A percentile compares a stretch with the other conserved stretches of the same genome.
Conservation (phyloP, 176 grass and related monocot genomes). For the Elaeis guineensis region DNA sequence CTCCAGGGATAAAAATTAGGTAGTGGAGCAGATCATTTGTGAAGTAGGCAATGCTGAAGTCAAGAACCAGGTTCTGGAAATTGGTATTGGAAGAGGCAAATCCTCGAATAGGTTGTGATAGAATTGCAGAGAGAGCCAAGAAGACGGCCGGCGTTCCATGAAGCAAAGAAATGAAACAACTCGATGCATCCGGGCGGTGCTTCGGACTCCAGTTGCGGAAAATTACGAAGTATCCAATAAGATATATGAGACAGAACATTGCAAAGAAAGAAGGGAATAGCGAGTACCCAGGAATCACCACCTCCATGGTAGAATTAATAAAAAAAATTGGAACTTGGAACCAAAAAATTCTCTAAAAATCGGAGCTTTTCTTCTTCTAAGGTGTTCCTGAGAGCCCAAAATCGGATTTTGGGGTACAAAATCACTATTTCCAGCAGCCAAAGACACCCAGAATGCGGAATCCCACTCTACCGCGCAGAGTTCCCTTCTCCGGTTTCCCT, state of each 20-base stretch:
- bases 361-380: no score
- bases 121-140: conserved; percentile 35
- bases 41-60: conserved; percentile 95
- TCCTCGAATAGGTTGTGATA: conserved; percentile 26
- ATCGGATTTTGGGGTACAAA: no score
- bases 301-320: conserved; percentile 18
- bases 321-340: not conserved
- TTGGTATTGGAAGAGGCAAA: conserved; percentile 59
- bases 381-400: no score
- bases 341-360: no score
- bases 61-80: conserved; percentile 60
- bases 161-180: conserved; percentile 82
- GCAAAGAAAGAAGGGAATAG: conserved; percentile 48
- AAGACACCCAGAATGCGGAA: no score
- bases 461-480: no score
- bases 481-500: no score
- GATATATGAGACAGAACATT: conserved; percentile 55
- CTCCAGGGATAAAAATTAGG: conserved; percentile 64
- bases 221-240: conserved; percentile 32
- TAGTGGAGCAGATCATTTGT: conserved; percentile 88
- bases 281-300: conserved; percentile 5
- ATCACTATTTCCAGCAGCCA: no score
- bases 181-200: conserved; percentile 56
- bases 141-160: conserved; percentile 66
- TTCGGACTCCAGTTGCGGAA: conserved; percentile 60